Evolutionary conservation across 805 yeast genomes (phyloP).

Genomic region (Metschnikowia lunata): DNA sequence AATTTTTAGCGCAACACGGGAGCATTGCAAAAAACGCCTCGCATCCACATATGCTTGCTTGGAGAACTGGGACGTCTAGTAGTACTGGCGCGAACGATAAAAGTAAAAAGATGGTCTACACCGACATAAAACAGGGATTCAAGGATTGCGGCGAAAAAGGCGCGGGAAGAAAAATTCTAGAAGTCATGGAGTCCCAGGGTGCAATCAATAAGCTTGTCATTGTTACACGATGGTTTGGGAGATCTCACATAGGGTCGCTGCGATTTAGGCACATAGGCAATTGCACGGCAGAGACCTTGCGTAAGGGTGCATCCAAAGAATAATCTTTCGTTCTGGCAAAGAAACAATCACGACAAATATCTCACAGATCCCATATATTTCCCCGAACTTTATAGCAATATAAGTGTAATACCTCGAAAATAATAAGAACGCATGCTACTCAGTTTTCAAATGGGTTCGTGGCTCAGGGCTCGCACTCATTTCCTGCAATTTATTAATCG

Average conservation of each 20-base stretch:
- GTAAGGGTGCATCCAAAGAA: constrained; percentile 2
- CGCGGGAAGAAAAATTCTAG: constrained; percentile 57
- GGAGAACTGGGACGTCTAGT: constrained; percentile 47
- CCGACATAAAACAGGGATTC: constrained; percentile 50
- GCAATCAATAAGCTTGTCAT: constrained; percentile 56
- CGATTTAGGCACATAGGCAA: constrained; percentile 65
- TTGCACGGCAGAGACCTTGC: constrained; percentile 50
- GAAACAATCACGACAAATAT: too few species aligned
- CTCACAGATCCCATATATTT: too few species aligned
- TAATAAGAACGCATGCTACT: too few species aligned
- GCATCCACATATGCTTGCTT: constrained; percentile 73
- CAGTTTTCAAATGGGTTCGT: too few species aligned
- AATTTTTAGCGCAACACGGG: constrained; percentile 44
- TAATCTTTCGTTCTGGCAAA: too few species aligned
- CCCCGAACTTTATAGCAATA: too few species aligned
- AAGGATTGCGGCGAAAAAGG: constrained; percentile 74
- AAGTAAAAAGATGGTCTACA: constrained; percentile 4
- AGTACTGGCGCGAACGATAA: background rate
- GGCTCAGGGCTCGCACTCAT: background rate
- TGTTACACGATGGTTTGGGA: constrained; percentile 82
- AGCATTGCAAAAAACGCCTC: constrained; percentile 48
- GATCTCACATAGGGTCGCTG: constrained; percentile 65
- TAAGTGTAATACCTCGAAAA: background rate
- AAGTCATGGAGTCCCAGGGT: constrained; percentile 46
- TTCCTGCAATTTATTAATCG: constrained; percentile 6